A percentile compares a stretch with the other conserved stretches of the same genome.
These are phyloP conservation scores for Tilletia horrida DNA, from an alignment of 1,284 basidiomycete species.

Conservation along the genomic window DNA sequence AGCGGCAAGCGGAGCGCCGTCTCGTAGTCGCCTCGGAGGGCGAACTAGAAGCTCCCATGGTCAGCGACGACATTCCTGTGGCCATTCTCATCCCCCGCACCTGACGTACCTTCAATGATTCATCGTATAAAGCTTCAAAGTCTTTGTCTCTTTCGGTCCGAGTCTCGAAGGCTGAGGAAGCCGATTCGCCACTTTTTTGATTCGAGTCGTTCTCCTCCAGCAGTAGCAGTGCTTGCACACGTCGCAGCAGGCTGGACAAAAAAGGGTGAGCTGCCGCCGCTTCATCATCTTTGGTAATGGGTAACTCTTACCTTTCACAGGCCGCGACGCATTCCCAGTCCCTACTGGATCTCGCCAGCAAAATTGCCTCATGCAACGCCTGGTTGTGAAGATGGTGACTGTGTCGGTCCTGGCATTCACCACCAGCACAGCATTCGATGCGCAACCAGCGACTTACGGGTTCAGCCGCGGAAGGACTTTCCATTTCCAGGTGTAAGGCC, in stretches of 20 bases:
- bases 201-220: neutral
- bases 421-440: neutral
- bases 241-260: neutral
- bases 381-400: neutral
- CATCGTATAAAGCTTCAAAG: neutral
- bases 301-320: conserved; percentile 9
- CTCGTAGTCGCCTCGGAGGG: conserved; percentile 8
- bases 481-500: conserved; percentile 3
- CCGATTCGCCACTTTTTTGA: neutral
- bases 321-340: conserved; percentile 15
- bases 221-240: neutral
- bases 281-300: neutral
- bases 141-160: neutral
- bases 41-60: neutral
- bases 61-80: neutral
- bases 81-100: neutral
- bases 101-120: neutral
- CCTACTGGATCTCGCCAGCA: neutral
- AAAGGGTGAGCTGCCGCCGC: neutral
- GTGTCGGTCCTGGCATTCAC: neutral
- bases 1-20: neutral
- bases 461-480: conserved; percentile 2
- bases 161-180: neutral
- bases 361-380: conserved; percentile 10
- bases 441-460: neutral